These are phyloP conservation scores for Cicer judaicum DNA, from an alignment of 306 rosid species.

Conservation along the genomic window DNA sequence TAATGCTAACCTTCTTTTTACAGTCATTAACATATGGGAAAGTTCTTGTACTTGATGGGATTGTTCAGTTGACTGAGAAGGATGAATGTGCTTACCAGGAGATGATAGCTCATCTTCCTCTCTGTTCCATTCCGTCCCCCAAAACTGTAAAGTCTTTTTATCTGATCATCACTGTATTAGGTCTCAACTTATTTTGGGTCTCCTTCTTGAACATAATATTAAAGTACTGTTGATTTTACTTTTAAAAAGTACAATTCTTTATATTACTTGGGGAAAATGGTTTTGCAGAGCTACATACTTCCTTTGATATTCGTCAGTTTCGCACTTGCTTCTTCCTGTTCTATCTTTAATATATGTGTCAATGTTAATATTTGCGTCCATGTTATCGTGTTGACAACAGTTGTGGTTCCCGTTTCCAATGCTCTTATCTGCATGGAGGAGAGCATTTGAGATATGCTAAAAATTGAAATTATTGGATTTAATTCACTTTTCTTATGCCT, in stretches of 20 bases:
- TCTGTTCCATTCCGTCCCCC: constrained; percentile 87
- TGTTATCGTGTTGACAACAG: constrained; percentile 34
- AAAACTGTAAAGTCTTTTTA: constrained; percentile 62
- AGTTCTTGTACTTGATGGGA: constrained; percentile 97
- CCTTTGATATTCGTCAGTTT: constrained; percentile 27
- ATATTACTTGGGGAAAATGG: constrained; percentile 12
- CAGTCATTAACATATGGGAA: constrained; percentile 91
- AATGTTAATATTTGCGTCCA: not conserved
- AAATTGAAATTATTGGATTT: constrained; percentile 16
- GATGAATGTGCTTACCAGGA: constrained; percentile 99
- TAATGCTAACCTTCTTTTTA: constrained; percentile 38
- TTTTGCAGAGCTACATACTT: not conserved
- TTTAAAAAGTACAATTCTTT: not conserved
- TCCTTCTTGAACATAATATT: not conserved
- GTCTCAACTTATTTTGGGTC: not conserved
- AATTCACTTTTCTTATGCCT: not conserved
- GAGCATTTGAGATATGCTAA: constrained; percentile 15
- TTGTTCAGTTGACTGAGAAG: constrained; percentile 92
- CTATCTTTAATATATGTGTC: not conserved
- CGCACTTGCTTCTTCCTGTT: not conserved
- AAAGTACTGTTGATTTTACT: constrained; percentile 11
- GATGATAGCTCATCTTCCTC: constrained; percentile 98
- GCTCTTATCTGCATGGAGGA: constrained; percentile 7
- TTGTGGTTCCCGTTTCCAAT: not conserved
- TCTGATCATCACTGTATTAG: constrained; percentile 22